Conservation (phyloP, 257 asterid species). For the Penstemon barbatus region DNA sequence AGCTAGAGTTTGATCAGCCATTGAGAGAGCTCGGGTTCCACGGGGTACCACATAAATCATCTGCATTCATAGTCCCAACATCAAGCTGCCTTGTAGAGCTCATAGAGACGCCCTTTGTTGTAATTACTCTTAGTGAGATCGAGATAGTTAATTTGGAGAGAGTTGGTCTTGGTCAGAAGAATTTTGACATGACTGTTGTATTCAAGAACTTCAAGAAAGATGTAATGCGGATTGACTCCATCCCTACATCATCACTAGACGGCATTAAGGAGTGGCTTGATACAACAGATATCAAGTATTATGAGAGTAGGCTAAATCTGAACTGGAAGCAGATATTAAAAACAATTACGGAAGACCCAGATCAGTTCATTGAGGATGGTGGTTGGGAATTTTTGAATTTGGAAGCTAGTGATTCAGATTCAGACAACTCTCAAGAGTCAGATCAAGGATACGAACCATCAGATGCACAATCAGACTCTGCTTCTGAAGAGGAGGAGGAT, state of each 20-base stretch:
- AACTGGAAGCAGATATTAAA: conserved; percentile 72
- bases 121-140: conserved; percentile 59
- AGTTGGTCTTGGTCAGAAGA: conserved; percentile 86
- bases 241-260: conserved; percentile 62
- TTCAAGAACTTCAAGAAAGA: conserved; percentile 80
- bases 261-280: conserved; percentile 82
- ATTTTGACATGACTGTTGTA: conserved; percentile 73
- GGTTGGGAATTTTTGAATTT: conserved; percentile 86
- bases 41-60: conserved; percentile 70
- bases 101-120: conserved; percentile 69
- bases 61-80: conserved; percentile 73
- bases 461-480: conserved; percentile 70
- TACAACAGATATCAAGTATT: conserved; percentile 70
- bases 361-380: conserved; percentile 61
- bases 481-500: conserved; percentile 60
- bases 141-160: conserved; percentile 78
- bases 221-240: conserved; percentile 68
- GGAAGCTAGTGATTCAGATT: conserved; percentile 71
- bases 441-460: conserved; percentile 75
- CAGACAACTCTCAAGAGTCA: conserved; percentile 58
- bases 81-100: conserved; percentile 74
- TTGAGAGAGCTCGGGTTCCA: conserved; percentile 71
- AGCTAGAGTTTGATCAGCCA: conserved; percentile 78
- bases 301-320: conserved; percentile 84
- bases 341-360: conserved; percentile 64